Percentiles rank a stretch among this genome's conserved stretches.
These are phyloP conservation scores for Pyronema domesticum DNA, from an alignment of 495 filamentous ascomycete species.

Conservation along the genomic window DNA sequence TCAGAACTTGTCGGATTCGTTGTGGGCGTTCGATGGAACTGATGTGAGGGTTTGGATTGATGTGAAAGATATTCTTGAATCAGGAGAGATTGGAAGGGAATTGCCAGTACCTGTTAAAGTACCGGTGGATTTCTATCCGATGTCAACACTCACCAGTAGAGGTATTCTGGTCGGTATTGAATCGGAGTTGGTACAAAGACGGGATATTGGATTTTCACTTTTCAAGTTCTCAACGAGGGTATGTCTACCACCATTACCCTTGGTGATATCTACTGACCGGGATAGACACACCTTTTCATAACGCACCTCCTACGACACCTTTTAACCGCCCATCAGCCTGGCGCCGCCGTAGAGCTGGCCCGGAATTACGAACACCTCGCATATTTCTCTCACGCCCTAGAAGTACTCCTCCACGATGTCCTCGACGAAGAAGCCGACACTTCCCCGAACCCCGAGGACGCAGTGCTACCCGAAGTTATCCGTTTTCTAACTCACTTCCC, in stretches of 20 bases:
- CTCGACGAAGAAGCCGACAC: constrained; percentile 82
- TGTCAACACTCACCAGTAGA: constrained; percentile 68
- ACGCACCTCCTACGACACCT: constrained; percentile 68
- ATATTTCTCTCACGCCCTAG: constrained; percentile 79
- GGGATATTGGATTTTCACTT: constrained; percentile 74
- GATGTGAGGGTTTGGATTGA: constrained; percentile 64
- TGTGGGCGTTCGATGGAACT: constrained; percentile 86
- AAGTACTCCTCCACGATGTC: constrained; percentile 82
- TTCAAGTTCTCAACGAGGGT: constrained; percentile 70
- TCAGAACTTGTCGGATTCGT: constrained; percentile 56
- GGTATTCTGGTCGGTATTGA: constrained; percentile 83
- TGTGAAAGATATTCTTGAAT: constrained; percentile 66
- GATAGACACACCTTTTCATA: constrained; percentile 75
- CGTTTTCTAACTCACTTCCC: constrained; percentile 79
- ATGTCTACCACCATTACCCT: constrained; percentile 23
- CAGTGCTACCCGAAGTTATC: constrained; percentile 70
- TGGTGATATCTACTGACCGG: neutral
- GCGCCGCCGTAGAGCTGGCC: constrained; percentile 46
- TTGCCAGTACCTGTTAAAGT: constrained; percentile 47
- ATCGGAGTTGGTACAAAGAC: constrained; percentile 73
- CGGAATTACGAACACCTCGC: constrained; percentile 47
- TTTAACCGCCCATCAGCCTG: constrained; percentile 49
- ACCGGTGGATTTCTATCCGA: constrained; percentile 73
- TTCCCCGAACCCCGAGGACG: constrained; percentile 30
- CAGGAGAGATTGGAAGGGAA: constrained; percentile 38